Evolutionary conservation across 352 stramenopile species (phyloP).

Genomic region (Pythium rishiriense): DNA sequence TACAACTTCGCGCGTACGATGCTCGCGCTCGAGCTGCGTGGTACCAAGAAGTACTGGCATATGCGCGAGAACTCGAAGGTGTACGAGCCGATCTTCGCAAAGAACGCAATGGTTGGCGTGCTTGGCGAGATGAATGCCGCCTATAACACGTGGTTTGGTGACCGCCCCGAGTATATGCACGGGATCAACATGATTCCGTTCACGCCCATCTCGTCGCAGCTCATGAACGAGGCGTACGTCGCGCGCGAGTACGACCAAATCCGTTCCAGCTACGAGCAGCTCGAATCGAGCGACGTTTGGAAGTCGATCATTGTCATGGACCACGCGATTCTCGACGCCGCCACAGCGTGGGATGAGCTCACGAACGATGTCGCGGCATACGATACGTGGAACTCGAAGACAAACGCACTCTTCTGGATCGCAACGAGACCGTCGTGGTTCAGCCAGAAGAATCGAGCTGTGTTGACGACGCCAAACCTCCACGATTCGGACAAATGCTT

Average conservation of each 20-base stretch:
- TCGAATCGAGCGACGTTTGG: conserved; percentile 62
- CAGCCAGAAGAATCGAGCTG: conserved; percentile 38
- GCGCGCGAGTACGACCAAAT: conserved; percentile 56
- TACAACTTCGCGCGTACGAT: conserved; percentile 90
- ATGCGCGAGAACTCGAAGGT: conserved; percentile 81
- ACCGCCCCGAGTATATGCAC: conserved; percentile 71
- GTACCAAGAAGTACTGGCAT: conserved; percentile 96
- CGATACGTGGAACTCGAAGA: conserved; percentile 76
- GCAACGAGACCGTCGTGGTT: conserved; percentile 75
- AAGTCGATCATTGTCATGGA: conserved; percentile 72
- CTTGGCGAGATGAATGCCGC: conserved; percentile 74
- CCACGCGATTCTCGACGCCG: conserved; percentile 67
- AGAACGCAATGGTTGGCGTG: conserved; percentile 81
- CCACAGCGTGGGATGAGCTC: conserved; percentile 64
- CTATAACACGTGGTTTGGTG: conserved; percentile 87
- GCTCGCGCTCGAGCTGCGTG: conserved; percentile 91
- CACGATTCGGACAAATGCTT: conserved; percentile 62
- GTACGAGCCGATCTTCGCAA: conserved; percentile 72
- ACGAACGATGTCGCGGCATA: conserved; percentile 44
- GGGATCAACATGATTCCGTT: conserved; percentile 86
- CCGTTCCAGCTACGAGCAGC: conserved; percentile 39
- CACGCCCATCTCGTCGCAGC: conserved; percentile 64
- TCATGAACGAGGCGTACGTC: conserved; percentile 64
- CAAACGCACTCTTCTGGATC: conserved; percentile 76
- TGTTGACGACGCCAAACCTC: conserved; percentile 31